Conservation (phyloP, 129 eudicot species). For the Artemisia tridentata region DNA sequence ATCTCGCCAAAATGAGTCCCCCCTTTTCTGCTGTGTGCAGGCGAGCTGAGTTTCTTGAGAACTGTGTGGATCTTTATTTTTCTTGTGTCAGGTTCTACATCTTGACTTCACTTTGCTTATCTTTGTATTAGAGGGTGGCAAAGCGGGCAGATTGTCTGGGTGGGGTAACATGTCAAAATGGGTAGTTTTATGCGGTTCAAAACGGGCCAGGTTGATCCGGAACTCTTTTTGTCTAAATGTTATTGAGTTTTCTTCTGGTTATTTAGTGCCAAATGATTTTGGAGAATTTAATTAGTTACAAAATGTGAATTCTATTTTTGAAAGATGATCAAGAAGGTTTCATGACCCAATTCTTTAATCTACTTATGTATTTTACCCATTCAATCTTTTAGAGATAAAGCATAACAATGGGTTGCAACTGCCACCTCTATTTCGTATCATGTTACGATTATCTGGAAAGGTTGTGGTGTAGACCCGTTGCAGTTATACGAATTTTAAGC, state of each 20-base stretch:
- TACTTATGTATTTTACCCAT: not conserved
- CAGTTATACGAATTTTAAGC: slow-evolving; percentile 7
- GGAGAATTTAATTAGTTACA: too few species aligned
- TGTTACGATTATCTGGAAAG: not conserved
- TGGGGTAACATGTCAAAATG: not conserved
- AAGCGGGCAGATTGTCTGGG: not conserved
- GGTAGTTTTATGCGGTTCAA: not conserved
- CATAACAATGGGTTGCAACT: slow-evolving; percentile 1
- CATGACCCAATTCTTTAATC: not conserved
- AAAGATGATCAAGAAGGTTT: not conserved
- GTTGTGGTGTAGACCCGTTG: slow-evolving; percentile 16
- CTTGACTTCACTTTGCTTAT: slow-evolving; percentile 17
- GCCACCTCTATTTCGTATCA: slow-evolving; percentile 8
- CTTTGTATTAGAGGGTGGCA: slow-evolving; percentile 8
- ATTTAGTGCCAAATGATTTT: not conserved
- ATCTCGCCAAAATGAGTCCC: slow-evolving; percentile 87
- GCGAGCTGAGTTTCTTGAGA: slow-evolving; percentile 83
- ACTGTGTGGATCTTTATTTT: slow-evolving; percentile 88
- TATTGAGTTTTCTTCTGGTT: not conserved
- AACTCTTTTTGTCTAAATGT: not conserved
- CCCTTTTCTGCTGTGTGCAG: slow-evolving; percentile 81
- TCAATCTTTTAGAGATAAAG: not conserved
- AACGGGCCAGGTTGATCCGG: not conserved
- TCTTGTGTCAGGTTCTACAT: slow-evolving; percentile 81
- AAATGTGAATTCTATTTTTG: not conserved